A percentile compares a stretch with the other conserved stretches of the same genome.
Conservation (phyloP, 805 yeast species). For the Wickerhamomyces ciferrii region DNA sequence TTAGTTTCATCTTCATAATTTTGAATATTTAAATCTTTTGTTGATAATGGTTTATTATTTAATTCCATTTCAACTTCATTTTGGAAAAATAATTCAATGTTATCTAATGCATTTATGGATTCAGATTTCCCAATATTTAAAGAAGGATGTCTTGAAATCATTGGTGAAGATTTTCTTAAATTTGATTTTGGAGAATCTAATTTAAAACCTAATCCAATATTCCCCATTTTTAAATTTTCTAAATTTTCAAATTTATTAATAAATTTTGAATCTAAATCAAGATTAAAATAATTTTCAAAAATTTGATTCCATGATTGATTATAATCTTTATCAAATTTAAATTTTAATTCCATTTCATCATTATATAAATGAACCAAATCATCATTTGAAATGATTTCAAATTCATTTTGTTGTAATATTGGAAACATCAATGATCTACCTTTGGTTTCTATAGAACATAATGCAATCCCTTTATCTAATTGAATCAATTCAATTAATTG, state of each 20-base stretch:
- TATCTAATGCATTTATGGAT: constrained; percentile 4
- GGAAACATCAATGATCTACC: constrained; percentile 21
- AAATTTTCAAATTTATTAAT: constrained; percentile 6
- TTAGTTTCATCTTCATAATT: no score
- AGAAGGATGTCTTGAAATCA: constrained; percentile 15
- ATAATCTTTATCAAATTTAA: no score
- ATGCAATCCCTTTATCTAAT: constrained; percentile 14
- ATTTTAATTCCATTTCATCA: constrained; percentile 7
- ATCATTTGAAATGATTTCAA: constrained; percentile 9
- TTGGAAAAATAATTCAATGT: no score
- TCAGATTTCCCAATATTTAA: constrained; percentile 6
- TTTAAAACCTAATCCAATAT: constrained; percentile 17
- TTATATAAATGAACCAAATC: constrained; percentile 1
- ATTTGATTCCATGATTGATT: constrained; percentile 17
- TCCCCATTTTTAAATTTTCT: constrained; percentile 4
- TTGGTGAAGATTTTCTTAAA: constrained; percentile 13
- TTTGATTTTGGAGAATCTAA: background rate
- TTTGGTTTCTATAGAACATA: constrained; percentile 16
- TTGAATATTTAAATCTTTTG: background rate
- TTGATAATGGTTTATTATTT: constrained; percentile 3
- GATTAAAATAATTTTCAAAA: constrained; percentile 4
- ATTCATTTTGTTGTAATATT: constrained; percentile 13
- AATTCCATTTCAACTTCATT: constrained; percentile 7
- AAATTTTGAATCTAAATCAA: constrained; percentile 2
- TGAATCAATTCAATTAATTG: no score